Evolutionary conservation across 257 asterid species (phyloP), one percentile per base, ranked within the genome.

Genomic region (Cruciata laevipes): DNA sequence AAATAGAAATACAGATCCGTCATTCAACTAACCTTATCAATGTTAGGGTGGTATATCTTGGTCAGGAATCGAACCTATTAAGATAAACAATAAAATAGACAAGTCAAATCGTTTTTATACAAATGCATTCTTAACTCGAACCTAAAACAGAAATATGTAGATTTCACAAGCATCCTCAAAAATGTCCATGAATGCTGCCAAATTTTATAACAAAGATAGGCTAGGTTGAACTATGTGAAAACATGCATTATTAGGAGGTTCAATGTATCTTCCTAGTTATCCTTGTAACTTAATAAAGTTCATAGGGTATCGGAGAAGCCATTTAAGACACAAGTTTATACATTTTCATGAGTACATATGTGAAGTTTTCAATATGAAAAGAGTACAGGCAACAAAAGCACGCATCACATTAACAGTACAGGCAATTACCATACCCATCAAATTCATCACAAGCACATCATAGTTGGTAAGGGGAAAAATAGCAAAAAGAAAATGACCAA

Each of bases 1-100:
- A 38, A 30, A 27, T 71, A 8, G 13, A 61, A 31, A 66, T 49
- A 30, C 21, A 12, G 64, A 80, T 61, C 52, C 24, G 27, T 55
- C 61, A 71, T 64, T 58, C 59, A 61, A 72, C 87, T 67, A 67
- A 86, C 99, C 99, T 94, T 94, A 68, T 94, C 99, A 73, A 94
- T 94, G 83, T 94, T 94, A n/a, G 99, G 98, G 81, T 91, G 99
- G 87, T 94, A 94, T 71, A 94, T 94, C 82, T 94, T 94, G 71
- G 99, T 94, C 68, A 94, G 96, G 87, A 94, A 94, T 65, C 98
- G 96, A 79, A 94, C 99, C 99, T 94, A 89, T 77, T 31, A 71
- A 69, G 47, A 70, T 42, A 60, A 24, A 38, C 14, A 59, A 71
- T 60, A 62, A 1, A 71, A 61, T 25, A 68, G 31, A 53, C 10